These are phyloP conservation scores for Kuraishia ogatae DNA, from an alignment of 805 yeast species.

Conservation along the genomic window DNA sequence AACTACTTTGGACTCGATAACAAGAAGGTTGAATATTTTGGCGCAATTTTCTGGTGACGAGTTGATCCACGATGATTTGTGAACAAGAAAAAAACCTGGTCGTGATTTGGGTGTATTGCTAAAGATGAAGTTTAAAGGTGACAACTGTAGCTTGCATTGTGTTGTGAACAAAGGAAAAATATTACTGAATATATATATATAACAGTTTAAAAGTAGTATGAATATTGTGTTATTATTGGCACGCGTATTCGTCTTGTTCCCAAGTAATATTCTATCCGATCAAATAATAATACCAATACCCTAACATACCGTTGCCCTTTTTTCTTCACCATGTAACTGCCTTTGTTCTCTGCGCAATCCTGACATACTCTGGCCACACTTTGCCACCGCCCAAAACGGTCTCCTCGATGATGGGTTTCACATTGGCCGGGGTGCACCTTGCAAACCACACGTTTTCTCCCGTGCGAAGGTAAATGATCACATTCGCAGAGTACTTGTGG, in stretches of 20 bases:
- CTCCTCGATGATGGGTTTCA: constrained; percentile 65
- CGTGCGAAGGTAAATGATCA: constrained; percentile 59
- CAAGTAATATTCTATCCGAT: no score
- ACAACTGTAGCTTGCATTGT: no score
- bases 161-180: no score
- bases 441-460: constrained; percentile 89
- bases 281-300: no score
- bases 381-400: constrained; percentile 59
- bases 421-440: constrained; percentile 70
- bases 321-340: constrained; percentile 42
- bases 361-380: constrained; percentile 62
- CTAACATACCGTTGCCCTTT: neutral
- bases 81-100: neutral
- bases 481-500: constrained; percentile 90
- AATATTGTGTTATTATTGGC: no score
- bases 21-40: constrained; percentile 43
- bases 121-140: no score
- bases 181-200: no score
- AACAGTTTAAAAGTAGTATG: no score
- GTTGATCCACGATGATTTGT: constrained; percentile 13
- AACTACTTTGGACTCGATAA: constrained; percentile 41
- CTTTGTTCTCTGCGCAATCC: constrained; percentile 49
- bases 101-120: no score
- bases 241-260: no score
- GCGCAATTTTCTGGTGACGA: constrained; percentile 15